Percentiles rank a stretch among this genome's conserved stretches.
phyloP scores from a whole-genome alignment of 2,329 filamentous ascomycete species.

The Pochonia chlamydosporia region DNA sequence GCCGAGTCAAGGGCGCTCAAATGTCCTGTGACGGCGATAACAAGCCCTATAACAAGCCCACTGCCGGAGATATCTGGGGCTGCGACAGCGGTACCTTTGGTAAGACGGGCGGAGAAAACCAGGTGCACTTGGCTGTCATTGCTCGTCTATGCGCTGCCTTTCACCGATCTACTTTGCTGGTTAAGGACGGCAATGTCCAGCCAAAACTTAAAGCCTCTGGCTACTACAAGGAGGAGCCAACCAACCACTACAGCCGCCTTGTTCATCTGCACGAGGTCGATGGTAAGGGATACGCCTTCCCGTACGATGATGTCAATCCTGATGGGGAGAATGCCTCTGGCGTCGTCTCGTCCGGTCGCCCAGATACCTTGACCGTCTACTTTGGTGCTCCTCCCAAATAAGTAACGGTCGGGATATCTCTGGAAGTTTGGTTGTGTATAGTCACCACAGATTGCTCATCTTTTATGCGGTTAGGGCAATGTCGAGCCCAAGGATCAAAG shows the following conservation, averaged over 20 bases:
- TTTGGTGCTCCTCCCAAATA: constrained; percentile 16
- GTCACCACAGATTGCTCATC: no score
- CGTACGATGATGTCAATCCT: constrained; percentile 63
- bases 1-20: constrained; percentile 28
- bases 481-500: no score
- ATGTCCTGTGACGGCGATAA: constrained; percentile 37
- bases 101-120: constrained; percentile 29
- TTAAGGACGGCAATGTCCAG: constrained; percentile 40
- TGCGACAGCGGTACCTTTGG: constrained; percentile 44
- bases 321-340: constrained; percentile 46
- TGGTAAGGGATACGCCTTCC: constrained; percentile 57
- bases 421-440: no score
- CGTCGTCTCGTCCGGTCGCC: constrained; percentile 19
- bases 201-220: constrained; percentile 28
- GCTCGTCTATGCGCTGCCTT: constrained; percentile 47
- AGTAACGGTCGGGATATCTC: not conserved
- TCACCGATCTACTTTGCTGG: constrained; percentile 37
- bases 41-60: constrained; percentile 36
- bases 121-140: constrained; percentile 35
- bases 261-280: constrained; percentile 56
- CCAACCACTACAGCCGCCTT: constrained; percentile 53
- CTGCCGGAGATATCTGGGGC: constrained; percentile 41
- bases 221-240: constrained; percentile 41
- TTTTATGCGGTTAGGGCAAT: no score
- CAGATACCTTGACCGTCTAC: constrained; percentile 22